Percentiles rank a stretch among this genome's conserved stretches.
phyloP scores from a whole-genome alignment of 176 grass and related monocot species.

The barley (Hordeum vulgare) region MorexV3_pseudomolecules_assembly NC_058521.1:549110940-549111439 shows the following conservation, averaged over 20 bases:
- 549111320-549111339: not conserved
- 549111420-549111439: not conserved
- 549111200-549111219: constrained; percentile 41
- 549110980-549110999: not conserved
- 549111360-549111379: constrained; percentile 37
- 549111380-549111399: not conserved
- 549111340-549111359: constrained; percentile 76
- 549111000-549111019: no score
- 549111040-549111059: not conserved
- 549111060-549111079: not conserved
- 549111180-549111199: not conserved
- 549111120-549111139: not conserved
- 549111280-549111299: not conserved
- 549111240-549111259: not conserved
- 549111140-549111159: not conserved
- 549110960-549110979: not conserved
- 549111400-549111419: not conserved
- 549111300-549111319: not conserved
- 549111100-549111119: not conserved
- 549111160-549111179: constrained; percentile 36
- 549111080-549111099: not conserved
- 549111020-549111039: not conserved
- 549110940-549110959: not conserved
- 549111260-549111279: not conserved
- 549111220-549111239: not conserved